Evolutionary conservation across 345 rosid species (phyloP), one percentile per base, ranked within the genome.

Genomic region (Brassica nigra): DNA sequence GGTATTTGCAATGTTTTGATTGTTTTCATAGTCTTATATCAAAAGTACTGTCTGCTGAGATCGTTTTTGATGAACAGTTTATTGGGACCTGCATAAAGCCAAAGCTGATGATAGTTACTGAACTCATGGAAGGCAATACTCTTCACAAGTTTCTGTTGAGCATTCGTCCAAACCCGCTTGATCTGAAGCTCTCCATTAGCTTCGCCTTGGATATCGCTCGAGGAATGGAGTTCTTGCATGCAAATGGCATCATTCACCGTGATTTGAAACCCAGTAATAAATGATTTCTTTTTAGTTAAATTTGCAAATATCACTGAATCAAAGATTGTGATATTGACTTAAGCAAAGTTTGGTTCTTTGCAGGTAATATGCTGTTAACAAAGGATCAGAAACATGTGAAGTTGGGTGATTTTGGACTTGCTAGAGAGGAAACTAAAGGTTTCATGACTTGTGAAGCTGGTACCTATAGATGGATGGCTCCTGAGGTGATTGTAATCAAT

Each of bases 181-280:
- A 90, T 72, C n/a, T 84, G 52, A 79, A 76, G 77, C 87, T 81
- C 39, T 70, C 86, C 1, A 59, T 89, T 61, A 77, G 87, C 74
- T 87, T 86, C 64, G 97, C 91, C 0, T 73, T 91, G 78, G 90
- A 88, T 52, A 84, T 91, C 42, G 83, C 91, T 57, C 82, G 74
- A 68, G 97, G 89, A 36, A 90, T 91, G 97, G 89, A 86, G 79
- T 87, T 86, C 68, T 78, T 91, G 86, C 91, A 91, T 75, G 88
- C 86, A 30, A 88, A 86, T 66, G 87, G 91, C 82, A 86, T 91
- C 84, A 89, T 91, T 75, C 97, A 91, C 78, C 94, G 94, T 9
- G 94, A 91, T 76, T 70, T 91, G 44, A 90, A 91, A 82, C 94
- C 97, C 8, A 81, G 94, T 91, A 70, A 12, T 11, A 42, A 85